A percentile compares a stretch with the other conserved stretches of the same genome.
These are phyloP conservation scores for Teunomyces kruisii DNA, from an alignment of 805 yeast genomes.

Conservation along the genomic window DNA sequence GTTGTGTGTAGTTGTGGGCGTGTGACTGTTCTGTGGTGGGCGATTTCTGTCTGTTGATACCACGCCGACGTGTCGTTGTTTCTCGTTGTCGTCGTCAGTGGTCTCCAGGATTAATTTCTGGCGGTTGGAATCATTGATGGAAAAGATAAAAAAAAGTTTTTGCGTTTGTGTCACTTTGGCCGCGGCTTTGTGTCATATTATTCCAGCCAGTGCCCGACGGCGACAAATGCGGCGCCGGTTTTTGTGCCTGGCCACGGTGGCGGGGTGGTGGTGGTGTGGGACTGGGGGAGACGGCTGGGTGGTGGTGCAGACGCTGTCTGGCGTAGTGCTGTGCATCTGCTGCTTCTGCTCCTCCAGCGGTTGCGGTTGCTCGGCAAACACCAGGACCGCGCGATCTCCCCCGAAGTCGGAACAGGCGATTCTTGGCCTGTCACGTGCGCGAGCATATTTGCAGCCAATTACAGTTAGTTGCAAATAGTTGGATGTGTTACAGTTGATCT, in stretches of 20 bases:
- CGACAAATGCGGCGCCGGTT: not conserved
- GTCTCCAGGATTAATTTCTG: not conserved
- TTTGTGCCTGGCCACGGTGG: no score
- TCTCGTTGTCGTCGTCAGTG: no score
- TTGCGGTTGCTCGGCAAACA: no score
- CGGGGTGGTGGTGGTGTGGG: no score
- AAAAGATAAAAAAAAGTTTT: conserved; percentile 10
- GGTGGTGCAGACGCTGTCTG: no score
- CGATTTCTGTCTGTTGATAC: no score
- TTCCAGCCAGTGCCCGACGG: not conserved
- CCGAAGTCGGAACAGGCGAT: not conserved
- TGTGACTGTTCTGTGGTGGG: not conserved
- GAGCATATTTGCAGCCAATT: not conserved
- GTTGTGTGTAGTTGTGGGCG: not conserved
- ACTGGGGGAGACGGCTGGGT: no score
- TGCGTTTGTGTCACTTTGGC: conserved; percentile 6
- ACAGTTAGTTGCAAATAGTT: not conserved
- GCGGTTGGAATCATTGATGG: conserved; percentile 8
- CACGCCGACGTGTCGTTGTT: no score
- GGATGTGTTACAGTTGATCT: no score
- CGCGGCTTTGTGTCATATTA: not conserved
- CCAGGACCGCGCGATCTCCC: not conserved
- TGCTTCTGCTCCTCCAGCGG: no score
- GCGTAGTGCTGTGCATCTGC: no score
- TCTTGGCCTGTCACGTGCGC: not conserved